Evolutionary conservation across 1,284 basidiomycete genomes (phyloP).

Genomic region (Pseudozyma thailandica): DNA sequence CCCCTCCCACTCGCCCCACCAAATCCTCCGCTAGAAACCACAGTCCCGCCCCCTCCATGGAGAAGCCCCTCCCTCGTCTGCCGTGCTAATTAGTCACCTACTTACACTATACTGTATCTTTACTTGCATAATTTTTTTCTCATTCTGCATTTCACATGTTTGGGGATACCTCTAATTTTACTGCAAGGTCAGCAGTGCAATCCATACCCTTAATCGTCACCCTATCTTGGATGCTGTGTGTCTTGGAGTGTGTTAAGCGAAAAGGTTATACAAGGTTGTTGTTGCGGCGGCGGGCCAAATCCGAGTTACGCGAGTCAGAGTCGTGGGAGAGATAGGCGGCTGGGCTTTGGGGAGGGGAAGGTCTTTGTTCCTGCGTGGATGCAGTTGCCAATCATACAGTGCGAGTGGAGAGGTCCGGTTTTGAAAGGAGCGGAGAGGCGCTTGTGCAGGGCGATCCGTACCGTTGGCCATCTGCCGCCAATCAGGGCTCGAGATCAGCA

Average conservation of each 20-base stretch:
- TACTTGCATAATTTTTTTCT: background rate
- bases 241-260: too few species aligned
- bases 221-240: background rate
- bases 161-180: background rate
- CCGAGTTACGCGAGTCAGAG: conserved; percentile 9
- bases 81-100: conserved; percentile 18
- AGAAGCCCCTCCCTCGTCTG: conserved; percentile 22
- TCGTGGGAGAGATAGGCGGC: background rate
- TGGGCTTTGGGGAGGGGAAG: background rate
- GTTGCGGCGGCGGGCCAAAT: too few species aligned
- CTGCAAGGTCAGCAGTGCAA: background rate
- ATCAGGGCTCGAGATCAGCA: too few species aligned
- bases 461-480: too few species aligned
- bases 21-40: conserved; percentile 18
- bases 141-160: background rate
- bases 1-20: conserved; percentile 15
- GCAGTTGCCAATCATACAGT: too few species aligned
- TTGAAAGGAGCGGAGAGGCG: too few species aligned
- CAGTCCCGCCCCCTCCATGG: conserved; percentile 13
- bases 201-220: background rate
- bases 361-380: conserved; percentile 3
- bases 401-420: too few species aligned
- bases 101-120: background rate
- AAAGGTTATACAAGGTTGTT: too few species aligned
- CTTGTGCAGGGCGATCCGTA: too few species aligned